phyloP scores from a whole-genome alignment of 257 asterid species.

The Solanum appendiculatum region DNA sequence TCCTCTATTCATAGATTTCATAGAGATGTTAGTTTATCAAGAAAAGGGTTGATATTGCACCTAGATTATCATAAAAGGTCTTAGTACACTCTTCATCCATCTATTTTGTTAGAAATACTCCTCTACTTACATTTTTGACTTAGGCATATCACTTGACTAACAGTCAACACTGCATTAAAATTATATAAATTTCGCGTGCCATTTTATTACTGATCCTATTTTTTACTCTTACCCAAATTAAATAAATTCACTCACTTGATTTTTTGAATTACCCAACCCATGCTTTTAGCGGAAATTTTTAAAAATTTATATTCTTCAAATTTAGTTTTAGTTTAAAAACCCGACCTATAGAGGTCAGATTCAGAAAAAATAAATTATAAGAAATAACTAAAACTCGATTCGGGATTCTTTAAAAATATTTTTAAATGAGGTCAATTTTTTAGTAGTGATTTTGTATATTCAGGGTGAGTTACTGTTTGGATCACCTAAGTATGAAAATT shows the following conservation, averaged over 20 bases:
- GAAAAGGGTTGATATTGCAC: neutral
- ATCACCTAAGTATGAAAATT: too few species aligned
- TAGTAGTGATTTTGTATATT: too few species aligned
- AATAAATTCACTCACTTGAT: neutral
- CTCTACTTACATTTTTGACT: neutral
- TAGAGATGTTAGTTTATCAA: neutral
- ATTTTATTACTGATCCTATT: too few species aligned
- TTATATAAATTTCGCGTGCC: neutral
- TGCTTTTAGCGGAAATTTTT: neutral
- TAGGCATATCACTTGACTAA: neutral
- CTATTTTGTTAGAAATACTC: neutral
- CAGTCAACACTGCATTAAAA: neutral
- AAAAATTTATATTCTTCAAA: neutral
- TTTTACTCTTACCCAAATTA: neutral
- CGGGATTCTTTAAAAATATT: rapidly evolving
- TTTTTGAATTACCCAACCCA: neutral
- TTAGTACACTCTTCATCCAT: neutral
- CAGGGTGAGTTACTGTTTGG: too few species aligned
- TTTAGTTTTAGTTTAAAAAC: neutral
- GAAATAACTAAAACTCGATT: too few species aligned
- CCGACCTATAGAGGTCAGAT: too few species aligned
- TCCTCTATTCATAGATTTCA: too few species aligned
- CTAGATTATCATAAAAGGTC: neutral
- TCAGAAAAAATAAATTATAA: too few species aligned
- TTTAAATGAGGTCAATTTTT: too few species aligned